Conservation (phyloP, 2,329 filamentous ascomycete species). For the Pezicula radicicola region DNA sequence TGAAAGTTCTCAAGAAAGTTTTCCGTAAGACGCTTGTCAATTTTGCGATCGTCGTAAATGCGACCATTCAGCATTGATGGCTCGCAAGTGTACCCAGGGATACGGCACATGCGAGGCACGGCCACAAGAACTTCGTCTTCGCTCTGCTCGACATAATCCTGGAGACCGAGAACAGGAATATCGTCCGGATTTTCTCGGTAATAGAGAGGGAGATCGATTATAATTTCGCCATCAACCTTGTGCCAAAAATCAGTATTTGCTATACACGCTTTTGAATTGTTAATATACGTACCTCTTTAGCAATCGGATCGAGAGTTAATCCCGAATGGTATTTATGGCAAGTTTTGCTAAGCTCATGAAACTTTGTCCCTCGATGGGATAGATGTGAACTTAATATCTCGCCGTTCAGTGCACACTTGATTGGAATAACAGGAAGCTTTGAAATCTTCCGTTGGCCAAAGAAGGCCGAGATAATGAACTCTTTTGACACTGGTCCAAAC, state of each 20-base stretch:
- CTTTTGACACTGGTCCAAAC: not conserved
- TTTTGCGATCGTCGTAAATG: not conserved
- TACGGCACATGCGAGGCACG: not conserved
- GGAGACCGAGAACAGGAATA: not conserved
- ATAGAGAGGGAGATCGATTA: not conserved
- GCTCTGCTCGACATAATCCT: not conserved
- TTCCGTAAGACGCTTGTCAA: not conserved
- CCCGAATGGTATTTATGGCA: not conserved
- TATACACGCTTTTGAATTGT: not conserved
- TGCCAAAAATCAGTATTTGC: not conserved
- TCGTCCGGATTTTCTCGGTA: not conserved
- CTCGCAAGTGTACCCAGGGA: not conserved
- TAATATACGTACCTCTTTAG: not conserved
- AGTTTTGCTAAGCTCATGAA: not conserved
- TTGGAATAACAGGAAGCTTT: not conserved
- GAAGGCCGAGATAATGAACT: not conserved
- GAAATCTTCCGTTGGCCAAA: not conserved
- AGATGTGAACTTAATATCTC: not conserved
- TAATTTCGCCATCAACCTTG: not conserved
- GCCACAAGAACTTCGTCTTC: not conserved
- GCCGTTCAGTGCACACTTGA: not conserved
- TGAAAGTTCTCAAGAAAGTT: not conserved
- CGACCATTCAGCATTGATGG: not conserved
- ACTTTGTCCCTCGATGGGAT: not conserved
- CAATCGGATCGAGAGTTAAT: not conserved